A percentile compares a stretch with the other conserved stretches of the same genome.
Evolutionary conservation across 768 basidiomycete species (phyloP).

Genomic region (Suillus bovinus): DNA sequence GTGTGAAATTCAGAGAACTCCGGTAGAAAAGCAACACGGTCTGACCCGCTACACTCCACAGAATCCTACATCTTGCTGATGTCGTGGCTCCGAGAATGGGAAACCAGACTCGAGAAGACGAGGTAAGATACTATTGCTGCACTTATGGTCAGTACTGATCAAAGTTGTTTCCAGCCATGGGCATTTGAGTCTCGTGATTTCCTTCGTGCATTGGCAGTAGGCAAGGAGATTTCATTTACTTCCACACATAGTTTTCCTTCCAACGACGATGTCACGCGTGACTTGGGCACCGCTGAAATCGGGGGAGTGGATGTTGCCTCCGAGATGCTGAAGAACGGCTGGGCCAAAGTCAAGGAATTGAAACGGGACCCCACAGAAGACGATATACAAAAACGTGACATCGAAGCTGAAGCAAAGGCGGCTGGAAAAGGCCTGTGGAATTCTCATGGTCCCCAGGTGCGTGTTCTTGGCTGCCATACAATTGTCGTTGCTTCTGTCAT

Average conservation of each 20-base stretch:
- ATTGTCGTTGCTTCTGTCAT: not conserved
- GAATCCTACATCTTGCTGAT: conserved; percentile 89
- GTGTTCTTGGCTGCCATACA: conserved; percentile 7
- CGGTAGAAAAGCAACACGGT: conserved; percentile 13
- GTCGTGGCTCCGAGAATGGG: conserved; percentile 84
- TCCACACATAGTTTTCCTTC: conserved; percentile 79
- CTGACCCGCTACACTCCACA: conserved; percentile 33
- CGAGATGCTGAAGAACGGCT: conserved; percentile 86
- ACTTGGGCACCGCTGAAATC: conserved; percentile 76
- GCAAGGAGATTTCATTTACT: conserved; percentile 86
- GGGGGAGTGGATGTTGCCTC: conserved; percentile 69
- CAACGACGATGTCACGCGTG: conserved; percentile 75
- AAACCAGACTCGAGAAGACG: conserved; percentile 81
- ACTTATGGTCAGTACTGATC: conserved; percentile 9
- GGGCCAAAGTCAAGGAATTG: conserved; percentile 88
- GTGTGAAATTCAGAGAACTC: conserved; percentile 38
- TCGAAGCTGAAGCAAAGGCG: conserved; percentile 74
- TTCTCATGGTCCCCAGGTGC: conserved; percentile 71
- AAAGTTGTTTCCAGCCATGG: conserved; percentile 59
- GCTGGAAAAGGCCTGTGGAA: conserved; percentile 87
- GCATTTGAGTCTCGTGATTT: conserved; percentile 94
- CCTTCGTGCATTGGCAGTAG: conserved; percentile 80
- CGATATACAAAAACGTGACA: conserved; percentile 66
- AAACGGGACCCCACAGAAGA: conserved; percentile 84
- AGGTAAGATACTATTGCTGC: conserved; percentile 47